phyloP scores from a whole-genome alignment of 495 filamentous ascomycete genomes.

The Penicillium manginii region DNA sequence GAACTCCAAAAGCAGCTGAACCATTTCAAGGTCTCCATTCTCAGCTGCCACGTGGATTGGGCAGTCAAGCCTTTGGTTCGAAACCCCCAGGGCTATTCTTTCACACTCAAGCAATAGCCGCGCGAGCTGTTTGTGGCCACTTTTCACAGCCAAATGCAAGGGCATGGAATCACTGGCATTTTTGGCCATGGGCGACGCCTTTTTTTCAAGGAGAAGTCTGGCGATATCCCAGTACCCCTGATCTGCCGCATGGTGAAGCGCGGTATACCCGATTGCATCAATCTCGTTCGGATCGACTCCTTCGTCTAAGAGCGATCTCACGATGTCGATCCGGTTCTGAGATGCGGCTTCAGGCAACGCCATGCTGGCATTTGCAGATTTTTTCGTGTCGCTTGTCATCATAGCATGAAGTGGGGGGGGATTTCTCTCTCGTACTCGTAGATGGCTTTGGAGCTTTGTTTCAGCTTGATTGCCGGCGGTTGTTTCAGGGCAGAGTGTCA shows the following conservation, averaged over 20 bases:
- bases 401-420: too few species aligned
- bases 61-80: not conserved
- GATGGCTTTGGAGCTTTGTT: not conserved
- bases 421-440: too few species aligned
- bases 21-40: conserved; percentile 3
- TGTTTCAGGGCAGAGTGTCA: not conserved
- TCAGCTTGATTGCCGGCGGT: not conserved
- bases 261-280: not conserved
- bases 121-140: not conserved
- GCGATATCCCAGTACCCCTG: conserved; percentile 3
- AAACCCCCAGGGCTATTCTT: not conserved
- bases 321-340: not conserved
- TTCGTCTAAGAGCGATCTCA: not conserved
- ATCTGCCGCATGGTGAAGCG: not conserved
- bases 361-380: not conserved
- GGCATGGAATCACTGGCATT: not conserved
- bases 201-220: conserved; percentile 3
- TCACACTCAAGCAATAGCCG: not conserved
- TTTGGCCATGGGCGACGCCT: not conserved
- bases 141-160: not conserved
- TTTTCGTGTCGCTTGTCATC: not conserved
- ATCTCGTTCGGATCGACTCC: not conserved
- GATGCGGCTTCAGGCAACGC: not conserved
- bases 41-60: not conserved
- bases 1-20: not conserved